Evolutionary conservation across 495 filamentous ascomycete genomes (phyloP).

Genomic region (Penicillium bovifimosum): DNA sequence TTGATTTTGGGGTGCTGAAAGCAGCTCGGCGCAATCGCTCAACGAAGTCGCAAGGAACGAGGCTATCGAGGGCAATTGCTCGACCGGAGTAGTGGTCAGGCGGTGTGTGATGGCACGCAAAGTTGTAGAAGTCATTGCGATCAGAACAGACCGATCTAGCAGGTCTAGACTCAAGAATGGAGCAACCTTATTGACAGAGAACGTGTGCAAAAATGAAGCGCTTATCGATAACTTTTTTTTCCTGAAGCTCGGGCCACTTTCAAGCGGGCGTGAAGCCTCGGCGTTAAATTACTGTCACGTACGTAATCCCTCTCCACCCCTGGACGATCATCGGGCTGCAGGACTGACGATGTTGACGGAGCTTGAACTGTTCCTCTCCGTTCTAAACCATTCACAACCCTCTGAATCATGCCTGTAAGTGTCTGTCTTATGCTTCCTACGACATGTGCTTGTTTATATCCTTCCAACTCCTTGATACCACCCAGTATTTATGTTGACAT

Average conservation of each 20-base stretch:
- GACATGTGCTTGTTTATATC: neutral
- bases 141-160: neutral
- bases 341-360: conserved; percentile 4
- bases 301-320: conserved; percentile 20
- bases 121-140: conserved; percentile 23
- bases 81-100: conserved; percentile 55
- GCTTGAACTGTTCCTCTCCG: conserved; percentile 11
- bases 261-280: conserved; percentile 24
- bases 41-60: conserved; percentile 57
- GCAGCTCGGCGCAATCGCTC: conserved; percentile 51
- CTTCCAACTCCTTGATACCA: neutral
- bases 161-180: neutral
- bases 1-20: conserved; percentile 45
- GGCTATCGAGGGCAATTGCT: conserved; percentile 58
- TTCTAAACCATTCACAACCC: conserved; percentile 14
- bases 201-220: neutral
- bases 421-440: neutral
- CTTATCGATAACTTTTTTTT: conserved; percentile 25
- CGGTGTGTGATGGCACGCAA: conserved; percentile 63
- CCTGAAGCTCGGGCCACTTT: conserved; percentile 18
- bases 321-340: conserved; percentile 20
- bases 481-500: conserved; percentile 21
- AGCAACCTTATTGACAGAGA: neutral
- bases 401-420: conserved; percentile 38
- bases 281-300: conserved; percentile 29